Evolutionary conservation across 2,329 filamentous ascomycete species (phyloP).

Genomic region (Capronia epimyces): DNA sequence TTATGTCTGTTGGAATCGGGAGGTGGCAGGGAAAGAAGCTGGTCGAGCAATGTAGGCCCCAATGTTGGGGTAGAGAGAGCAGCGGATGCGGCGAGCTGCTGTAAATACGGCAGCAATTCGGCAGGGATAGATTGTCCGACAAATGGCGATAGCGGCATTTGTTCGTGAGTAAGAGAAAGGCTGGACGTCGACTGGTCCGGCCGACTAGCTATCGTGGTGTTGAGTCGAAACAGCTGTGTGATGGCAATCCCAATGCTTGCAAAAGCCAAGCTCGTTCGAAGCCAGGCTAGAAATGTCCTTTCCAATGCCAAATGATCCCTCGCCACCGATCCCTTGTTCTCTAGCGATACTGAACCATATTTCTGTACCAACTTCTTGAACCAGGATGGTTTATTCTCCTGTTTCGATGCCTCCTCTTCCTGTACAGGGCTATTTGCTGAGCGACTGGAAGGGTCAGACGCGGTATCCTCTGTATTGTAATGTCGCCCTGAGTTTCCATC

Average conservation of each 20-base stretch:
- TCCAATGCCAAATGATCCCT: conserved; percentile 61
- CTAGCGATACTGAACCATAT: conserved; percentile 58
- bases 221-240: conserved; percentile 62
- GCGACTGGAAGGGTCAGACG: neutral
- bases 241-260: conserved; percentile 62
- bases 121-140: conserved; percentile 25
- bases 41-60: conserved; percentile 27
- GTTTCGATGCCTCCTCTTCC: conserved; percentile 3
- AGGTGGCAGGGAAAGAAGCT: conserved; percentile 25
- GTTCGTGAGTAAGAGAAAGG: neutral
- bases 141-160: conserved; percentile 25
- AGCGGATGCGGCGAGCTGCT: conserved; percentile 20
- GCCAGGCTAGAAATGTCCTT: conserved; percentile 64
- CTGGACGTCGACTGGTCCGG: conserved; percentile 6
- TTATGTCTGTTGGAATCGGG: conserved; percentile 26
- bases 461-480: conserved; percentile 19
- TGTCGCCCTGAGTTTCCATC: conserved; percentile 18
- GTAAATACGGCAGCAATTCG: conserved; percentile 28
- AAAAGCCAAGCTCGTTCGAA: conserved; percentile 61
- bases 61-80: conserved; percentile 7
- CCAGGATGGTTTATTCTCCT: conserved; percentile 34
- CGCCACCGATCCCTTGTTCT: conserved; percentile 62
- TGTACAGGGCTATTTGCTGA: neutral
- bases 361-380: conserved; percentile 50
- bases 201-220: conserved; percentile 41